Percentiles rank a stretch among this genome's conserved stretches.
phyloP scores from a whole-genome alignment of 2,329 filamentous ascomycete species.

The Pseudogymnoascus sp. region DNA sequence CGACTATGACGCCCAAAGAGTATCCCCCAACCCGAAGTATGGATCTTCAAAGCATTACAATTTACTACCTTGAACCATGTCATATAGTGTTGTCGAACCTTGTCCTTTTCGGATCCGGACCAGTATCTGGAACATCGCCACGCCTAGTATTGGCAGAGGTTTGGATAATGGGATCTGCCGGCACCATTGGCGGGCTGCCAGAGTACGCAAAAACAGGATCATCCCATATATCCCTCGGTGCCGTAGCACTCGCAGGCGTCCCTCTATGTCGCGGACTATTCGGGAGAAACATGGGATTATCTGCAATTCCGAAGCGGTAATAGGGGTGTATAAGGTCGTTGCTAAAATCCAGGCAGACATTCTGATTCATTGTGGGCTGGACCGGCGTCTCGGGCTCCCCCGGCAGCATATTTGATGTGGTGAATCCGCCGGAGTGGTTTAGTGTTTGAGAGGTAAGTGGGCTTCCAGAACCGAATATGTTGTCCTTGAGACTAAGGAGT shows the following conservation, averaged over 20 bases:
- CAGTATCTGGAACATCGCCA: background rate
- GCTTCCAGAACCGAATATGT: background rate
- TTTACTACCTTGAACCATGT: background rate
- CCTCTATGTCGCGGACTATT: background rate
- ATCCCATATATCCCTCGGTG: slow-evolving; percentile 1
- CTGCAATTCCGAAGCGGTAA: background rate
- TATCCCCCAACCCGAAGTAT: background rate
- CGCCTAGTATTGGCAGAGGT: background rate
- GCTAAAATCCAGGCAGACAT: background rate
- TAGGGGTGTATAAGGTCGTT: background rate
- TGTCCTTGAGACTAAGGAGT: background rate
- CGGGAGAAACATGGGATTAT: background rate
- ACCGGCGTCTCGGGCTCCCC: background rate
- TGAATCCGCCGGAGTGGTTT: background rate
- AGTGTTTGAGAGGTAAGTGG: background rate
- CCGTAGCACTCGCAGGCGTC: background rate
- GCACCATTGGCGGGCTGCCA: background rate
- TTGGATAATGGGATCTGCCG: background rate
- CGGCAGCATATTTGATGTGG: background rate
- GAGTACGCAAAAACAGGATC: slow-evolving; percentile 3
- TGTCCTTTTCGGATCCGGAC: background rate
- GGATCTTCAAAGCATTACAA: background rate
- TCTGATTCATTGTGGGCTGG: background rate
- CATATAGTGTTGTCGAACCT: background rate
- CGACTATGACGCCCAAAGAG: background rate